Conservation (phyloP, 208 protist genomes). For the Crithidia brevicula region DNA sequence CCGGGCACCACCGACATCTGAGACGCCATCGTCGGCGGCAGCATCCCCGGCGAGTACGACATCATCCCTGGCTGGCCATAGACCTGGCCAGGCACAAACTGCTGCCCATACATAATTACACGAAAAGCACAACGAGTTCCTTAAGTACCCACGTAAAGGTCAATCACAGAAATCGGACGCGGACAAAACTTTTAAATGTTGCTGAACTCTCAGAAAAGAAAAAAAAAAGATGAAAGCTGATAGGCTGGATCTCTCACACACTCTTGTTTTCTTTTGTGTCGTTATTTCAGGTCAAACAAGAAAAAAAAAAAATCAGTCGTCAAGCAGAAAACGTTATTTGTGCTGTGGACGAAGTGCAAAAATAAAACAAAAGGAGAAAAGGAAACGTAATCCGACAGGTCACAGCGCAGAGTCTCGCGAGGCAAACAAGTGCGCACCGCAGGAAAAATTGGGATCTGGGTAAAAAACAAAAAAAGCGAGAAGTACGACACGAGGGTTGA, state of each 20-base stretch:
- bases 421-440: too few relatives aligned
- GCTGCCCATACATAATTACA: conserved; percentile 73
- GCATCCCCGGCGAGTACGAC: conserved; percentile 49
- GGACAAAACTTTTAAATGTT: too few relatives aligned
- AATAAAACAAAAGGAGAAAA: conserved; percentile 5
- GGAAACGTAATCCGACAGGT: too few relatives aligned
- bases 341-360: background rate
- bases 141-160: too few relatives aligned
- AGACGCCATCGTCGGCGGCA: conserved; percentile 39
- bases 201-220: too few relatives aligned
- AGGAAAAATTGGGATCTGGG: too few relatives aligned
- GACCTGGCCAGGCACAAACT: conserved; percentile 65
- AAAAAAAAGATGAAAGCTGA: too few relatives aligned
- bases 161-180: too few relatives aligned
- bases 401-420: too few relatives aligned
- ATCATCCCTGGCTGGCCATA: conserved; percentile 81
- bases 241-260: too few relatives aligned
- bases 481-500: background rate
- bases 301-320: too few relatives aligned
- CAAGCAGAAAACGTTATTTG: too few relatives aligned
- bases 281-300: conserved; percentile 7
- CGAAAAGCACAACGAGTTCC: background rate
- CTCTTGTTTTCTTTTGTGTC: background rate
- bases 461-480: background rate
- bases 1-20: conserved; percentile 51